phyloP scores from a whole-genome alignment of 345 rosid genomes.

The Camelina laxa region DNA sequence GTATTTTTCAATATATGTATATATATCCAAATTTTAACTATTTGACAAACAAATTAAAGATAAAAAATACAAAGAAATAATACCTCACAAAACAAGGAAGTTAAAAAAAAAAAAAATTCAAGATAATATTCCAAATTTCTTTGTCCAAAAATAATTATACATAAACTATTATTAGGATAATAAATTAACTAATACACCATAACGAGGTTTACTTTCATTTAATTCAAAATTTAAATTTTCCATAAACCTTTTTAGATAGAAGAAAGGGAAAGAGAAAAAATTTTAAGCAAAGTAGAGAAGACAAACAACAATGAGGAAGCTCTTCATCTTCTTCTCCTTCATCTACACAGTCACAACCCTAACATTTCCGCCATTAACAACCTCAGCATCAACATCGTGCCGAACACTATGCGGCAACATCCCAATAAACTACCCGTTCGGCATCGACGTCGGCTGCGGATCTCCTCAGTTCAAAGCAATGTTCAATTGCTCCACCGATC shows the following conservation, averaged over 20 bases:
- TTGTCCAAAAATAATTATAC: too few relatives aligned
- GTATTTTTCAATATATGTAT: too few relatives aligned
- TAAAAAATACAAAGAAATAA: too few relatives aligned
- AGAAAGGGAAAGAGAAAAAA: neutral
- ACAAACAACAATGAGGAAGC: slow-evolving; percentile 26
- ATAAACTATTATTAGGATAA: too few relatives aligned
- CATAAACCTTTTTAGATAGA: neutral
- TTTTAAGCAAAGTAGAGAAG: neutral
- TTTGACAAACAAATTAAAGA: too few relatives aligned
- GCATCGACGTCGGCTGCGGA: slow-evolving; percentile 88
- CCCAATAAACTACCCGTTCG: slow-evolving; percentile 78
- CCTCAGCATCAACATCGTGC: slow-evolving; percentile 50
- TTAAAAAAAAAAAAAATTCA: too few relatives aligned
- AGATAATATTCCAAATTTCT: too few relatives aligned
- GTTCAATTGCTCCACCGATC: slow-evolving; percentile 71
- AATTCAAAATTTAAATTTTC: neutral
- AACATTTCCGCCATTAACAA: slow-evolving; percentile 14
- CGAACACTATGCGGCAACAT: slow-evolving; percentile 67
- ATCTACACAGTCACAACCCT: slow-evolving; percentile 34
- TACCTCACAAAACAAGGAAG: too few relatives aligned
- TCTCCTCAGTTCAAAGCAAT: slow-evolving; percentile 73
- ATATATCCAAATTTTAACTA: too few relatives aligned
- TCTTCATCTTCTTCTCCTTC: slow-evolving; percentile 31
- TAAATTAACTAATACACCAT: too few relatives aligned
- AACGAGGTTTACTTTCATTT: too few relatives aligned